phyloP scores from a whole-genome alignment of 768 basidiomycete genomes.

The Tylopilus plumbeoviolaceoides region DNA sequence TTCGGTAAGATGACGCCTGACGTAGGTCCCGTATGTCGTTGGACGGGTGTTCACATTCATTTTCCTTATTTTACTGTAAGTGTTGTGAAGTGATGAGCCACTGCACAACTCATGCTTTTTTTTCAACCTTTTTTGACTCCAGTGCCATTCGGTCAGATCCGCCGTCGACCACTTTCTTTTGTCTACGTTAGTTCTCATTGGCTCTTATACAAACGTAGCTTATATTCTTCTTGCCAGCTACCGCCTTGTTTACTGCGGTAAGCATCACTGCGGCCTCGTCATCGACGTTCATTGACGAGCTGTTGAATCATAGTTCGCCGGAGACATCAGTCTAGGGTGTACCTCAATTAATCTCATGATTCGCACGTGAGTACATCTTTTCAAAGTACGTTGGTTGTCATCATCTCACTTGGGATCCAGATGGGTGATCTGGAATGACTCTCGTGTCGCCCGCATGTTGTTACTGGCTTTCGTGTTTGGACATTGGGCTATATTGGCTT shows the following conservation, averaged over 20 bases:
- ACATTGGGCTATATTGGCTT: constrained; percentile 22
- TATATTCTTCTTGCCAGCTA: constrained; percentile 7
- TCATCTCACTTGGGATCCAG: constrained; percentile 9
- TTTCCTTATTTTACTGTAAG: constrained; percentile 18
- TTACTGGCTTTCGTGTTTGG: constrained; percentile 10
- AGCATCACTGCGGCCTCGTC: background rate
- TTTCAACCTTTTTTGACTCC: background rate
- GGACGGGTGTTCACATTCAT: constrained; percentile 18
- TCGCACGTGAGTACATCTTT: constrained; percentile 20
- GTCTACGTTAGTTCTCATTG: constrained; percentile 18
- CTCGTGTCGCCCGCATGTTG: constrained; percentile 13
- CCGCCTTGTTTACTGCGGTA: constrained; percentile 9
- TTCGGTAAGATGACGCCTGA: background rate
- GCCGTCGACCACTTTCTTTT: background rate
- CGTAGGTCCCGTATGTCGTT: constrained; percentile 24
- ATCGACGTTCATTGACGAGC: background rate
- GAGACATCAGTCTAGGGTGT: constrained; percentile 14
- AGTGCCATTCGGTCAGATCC: constrained; percentile 4
- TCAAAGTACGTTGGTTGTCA: background rate
- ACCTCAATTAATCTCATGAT: constrained; percentile 27
- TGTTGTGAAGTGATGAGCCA: background rate
- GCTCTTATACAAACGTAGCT: background rate
- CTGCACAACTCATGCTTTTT: background rate
- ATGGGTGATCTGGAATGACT: constrained; percentile 27
- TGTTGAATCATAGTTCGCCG: constrained; percentile 7